phyloP scores from a whole-genome alignment of 1,284 basidiomycete genomes.

The Fomitopsis betulina region DNA sequence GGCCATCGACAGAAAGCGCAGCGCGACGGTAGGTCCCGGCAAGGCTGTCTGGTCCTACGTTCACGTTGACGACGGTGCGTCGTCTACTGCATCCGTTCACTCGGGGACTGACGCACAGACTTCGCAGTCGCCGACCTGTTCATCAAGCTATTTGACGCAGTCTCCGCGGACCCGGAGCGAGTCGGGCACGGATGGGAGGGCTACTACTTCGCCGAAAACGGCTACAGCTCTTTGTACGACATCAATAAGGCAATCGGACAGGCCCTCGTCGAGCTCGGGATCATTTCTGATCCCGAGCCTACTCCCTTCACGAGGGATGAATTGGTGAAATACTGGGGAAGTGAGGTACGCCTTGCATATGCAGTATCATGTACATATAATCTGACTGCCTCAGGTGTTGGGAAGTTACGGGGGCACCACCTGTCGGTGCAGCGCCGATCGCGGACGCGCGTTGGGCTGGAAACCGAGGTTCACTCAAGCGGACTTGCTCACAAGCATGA shows the following conservation, averaged over 20 bases:
- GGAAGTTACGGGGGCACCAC: conserved; percentile 20
- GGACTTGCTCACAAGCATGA: conserved; percentile 28
- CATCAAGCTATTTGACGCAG: conserved; percentile 15
- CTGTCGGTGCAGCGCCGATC: conserved; percentile 36
- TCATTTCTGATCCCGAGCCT: conserved; percentile 21
- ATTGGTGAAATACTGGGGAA: conserved; percentile 17
- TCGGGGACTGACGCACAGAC: not conserved
- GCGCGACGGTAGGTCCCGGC: conserved; percentile 25
- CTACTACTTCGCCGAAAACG: conserved; percentile 43
- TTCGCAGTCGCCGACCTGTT: conserved; percentile 17
- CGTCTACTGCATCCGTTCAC: not conserved
- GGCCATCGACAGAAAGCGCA: conserved; percentile 26
- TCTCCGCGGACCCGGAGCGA: conserved; percentile 5
- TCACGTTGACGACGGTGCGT: conserved; percentile 38
- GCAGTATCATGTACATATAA: too few relatives aligned
- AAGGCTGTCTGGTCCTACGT: conserved; percentile 42
- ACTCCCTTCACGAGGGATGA: conserved; percentile 29
- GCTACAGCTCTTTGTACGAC: conserved; percentile 35
- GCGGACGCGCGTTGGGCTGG: conserved; percentile 37
- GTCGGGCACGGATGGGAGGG: conserved; percentile 37
- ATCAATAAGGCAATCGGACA: conserved; percentile 33
- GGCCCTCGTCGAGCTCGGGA: conserved; percentile 26
- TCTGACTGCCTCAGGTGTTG: too few relatives aligned
- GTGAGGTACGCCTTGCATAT: conserved; percentile 6
- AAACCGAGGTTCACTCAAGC: conserved; percentile 26